Evolutionary conservation across 306 rosid species (phyloP).

Genomic region (Sindora glabra): DNA sequence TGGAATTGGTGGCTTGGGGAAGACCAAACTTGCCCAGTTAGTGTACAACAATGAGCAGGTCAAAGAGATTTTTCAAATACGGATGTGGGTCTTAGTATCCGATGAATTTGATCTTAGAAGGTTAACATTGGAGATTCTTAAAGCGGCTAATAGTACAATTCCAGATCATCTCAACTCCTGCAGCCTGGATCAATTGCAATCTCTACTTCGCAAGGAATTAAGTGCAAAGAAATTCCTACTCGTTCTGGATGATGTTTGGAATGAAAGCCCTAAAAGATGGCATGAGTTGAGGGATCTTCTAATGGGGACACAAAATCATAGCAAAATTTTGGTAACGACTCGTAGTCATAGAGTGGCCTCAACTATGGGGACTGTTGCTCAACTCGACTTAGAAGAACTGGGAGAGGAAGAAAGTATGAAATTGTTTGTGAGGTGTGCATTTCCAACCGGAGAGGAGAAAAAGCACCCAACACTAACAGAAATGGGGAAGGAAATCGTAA

Average conservation of each 20-base stretch:
- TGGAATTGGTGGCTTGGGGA: too few species aligned
- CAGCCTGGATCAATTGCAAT: neutral
- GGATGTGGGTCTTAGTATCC: too few species aligned
- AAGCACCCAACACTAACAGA: neutral
- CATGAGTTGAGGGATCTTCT: neutral
- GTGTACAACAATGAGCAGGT: too few species aligned
- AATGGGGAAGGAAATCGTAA: neutral
- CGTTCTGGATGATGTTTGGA: neutral
- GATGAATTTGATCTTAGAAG: constrained; percentile 11
- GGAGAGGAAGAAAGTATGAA: neutral
- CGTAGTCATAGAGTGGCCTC: neutral
- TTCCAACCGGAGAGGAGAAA: neutral
- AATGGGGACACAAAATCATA: neutral
- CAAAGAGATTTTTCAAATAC: too few species aligned
- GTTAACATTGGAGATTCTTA: neutral
- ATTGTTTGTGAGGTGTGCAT: constrained; percentile 7
- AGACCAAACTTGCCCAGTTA: too few species aligned
- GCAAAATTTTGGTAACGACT: neutral
- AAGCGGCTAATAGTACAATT: neutral
- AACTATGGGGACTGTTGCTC: neutral
- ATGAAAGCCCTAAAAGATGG: neutral
- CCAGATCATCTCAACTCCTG: too few species aligned
- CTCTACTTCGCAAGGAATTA: neutral
- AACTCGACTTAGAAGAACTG: neutral
- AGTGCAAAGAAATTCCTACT: neutral